A percentile compares a stretch with the other conserved stretches of the same genome.
Evolutionary conservation across 768 basidiomycete genomes (phyloP).

Genomic region (Tulasnella sp.): DNA sequence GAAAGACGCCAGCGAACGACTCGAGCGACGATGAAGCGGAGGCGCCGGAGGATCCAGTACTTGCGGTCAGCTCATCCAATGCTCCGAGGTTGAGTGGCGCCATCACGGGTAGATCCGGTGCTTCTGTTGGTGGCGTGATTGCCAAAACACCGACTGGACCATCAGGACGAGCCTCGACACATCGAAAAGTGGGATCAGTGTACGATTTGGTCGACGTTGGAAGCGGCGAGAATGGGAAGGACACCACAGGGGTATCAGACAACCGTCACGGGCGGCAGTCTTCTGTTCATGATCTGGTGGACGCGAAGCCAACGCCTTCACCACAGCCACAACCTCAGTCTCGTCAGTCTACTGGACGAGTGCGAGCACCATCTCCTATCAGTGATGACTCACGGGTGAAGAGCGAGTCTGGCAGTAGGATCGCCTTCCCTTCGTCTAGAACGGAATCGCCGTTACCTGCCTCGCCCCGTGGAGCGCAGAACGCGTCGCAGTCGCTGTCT

Average conservation of each 20-base stretch:
- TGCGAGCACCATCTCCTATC: neutral
- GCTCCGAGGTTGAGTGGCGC: too few species aligned
- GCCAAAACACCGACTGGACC: neutral
- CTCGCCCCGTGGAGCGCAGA: neutral
- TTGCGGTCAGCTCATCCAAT: too few species aligned
- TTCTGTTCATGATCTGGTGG: constrained; percentile 75
- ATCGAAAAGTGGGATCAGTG: constrained; percentile 5
- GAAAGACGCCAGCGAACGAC: neutral
- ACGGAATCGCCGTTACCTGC: neutral
- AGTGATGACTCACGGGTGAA: neutral
- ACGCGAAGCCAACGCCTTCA: constrained; percentile 29
- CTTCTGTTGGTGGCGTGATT: neutral
- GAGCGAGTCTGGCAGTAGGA: neutral
- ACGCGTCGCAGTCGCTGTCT: neutral
- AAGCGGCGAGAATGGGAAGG: constrained; percentile 19
- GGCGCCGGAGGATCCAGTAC: too few species aligned
- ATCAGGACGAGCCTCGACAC: neutral
- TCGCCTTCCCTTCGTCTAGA: constrained; percentile 1
- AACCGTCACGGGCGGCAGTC: constrained; percentile 41
- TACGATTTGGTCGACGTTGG: constrained; percentile 10
- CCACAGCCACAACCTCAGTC: neutral
- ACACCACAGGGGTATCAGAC: constrained; percentile 33
- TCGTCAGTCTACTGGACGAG: neutral
- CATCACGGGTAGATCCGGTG: neutral
- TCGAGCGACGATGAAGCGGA: neutral